Base-by-base conservation (phyloP, 2,329 filamentous ascomycete species). In the Dendrostoma leiphaemia region DNA sequence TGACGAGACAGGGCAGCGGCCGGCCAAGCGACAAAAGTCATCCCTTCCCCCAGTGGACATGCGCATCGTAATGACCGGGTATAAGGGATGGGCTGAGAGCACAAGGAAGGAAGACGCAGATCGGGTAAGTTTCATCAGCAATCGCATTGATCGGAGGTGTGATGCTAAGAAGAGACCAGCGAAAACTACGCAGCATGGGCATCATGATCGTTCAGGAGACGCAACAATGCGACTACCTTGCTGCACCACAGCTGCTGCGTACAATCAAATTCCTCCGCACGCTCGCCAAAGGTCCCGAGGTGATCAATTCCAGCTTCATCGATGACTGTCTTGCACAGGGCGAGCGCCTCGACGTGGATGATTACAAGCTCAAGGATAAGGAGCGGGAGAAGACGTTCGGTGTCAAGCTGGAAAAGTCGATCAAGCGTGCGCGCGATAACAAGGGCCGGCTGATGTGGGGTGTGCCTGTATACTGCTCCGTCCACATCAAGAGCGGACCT, bases 201-300 rank as follows among this genome's bases (percentile, higher is more conserved):
- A 89, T 99, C 53, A 79, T 85, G 61, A 83, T 96, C 21, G 88
- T 90, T 4, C 80, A 87, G 62, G 89, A 96, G 65, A 84, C 85
- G 24, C 81, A 83, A 45, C 80, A 83, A 41, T 94, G 90, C 67
- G 90, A 93, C 63, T 90, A 96, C 67, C 82, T 99, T 10, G 91
- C 91, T 31, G 93, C 93, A 3, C 94, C 93, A 1, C 82, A 85
- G 38, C 84, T 97, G 58, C 83, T 97, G 31, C 88, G 94, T 34
- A 99, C 94, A 0, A 85, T 90, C 67, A 99, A 99, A 67, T 99
- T 99, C 67, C 85, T 97, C 47, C 88, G 87, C 58, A 91, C 91
- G 12, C 75, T 99, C 26, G 91, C 94, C 17, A 85, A 84, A 56
- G 91, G 89, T 0, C 90, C 91, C 0, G 80, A 82, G 1, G 82